A percentile compares a stretch with the other conserved stretches of the same genome.
Evolutionary conservation across 805 yeast species (phyloP).

Genomic region (Kluyveromyces nonfermentans): DNA sequence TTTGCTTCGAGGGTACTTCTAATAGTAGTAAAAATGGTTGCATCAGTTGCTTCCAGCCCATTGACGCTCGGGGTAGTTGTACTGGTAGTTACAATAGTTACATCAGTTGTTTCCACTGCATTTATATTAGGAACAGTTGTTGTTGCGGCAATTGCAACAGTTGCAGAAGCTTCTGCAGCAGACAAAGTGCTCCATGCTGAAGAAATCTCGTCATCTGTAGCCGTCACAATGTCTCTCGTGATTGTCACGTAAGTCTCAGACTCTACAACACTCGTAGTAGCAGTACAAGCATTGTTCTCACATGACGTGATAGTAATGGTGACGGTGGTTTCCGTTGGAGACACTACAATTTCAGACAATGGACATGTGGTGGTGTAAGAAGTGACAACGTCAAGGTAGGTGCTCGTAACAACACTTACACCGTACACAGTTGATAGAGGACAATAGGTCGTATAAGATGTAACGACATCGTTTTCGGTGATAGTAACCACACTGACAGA

Average conservation of each 20-base stretch:
- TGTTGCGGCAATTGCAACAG: neutral
- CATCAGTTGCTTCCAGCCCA: neutral
- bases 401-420: slow-evolving; percentile 2
- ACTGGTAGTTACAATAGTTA: neutral
- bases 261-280: slow-evolving; percentile 2
- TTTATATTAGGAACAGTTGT: neutral
- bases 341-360: slow-evolving; percentile 3
- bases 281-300: slow-evolving; percentile 6
- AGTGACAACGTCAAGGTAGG: slow-evolving; percentile 6
- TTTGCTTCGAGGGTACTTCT: neutral
- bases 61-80: neutral
- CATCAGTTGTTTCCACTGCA: slow-evolving; percentile 3
- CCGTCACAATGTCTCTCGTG: neutral
- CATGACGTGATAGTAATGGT: slow-evolving; percentile 4
- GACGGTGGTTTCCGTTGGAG: neutral
- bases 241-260: neutral
- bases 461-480: slow-evolving; percentile 7
- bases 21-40: neutral
- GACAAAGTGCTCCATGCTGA: neutral
- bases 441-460: slow-evolving; percentile 11
- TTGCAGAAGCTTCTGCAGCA: neutral
- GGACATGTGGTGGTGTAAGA: slow-evolving; percentile 12
- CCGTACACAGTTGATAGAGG: slow-evolving; percentile 6
- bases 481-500: slow-evolving; percentile 6
- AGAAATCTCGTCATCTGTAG: neutral